Evolutionary conservation across 2,329 filamentous ascomycete species (phyloP), one percentile per base, ranked within the genome.

Genomic region (Fusarium sp.): DNA sequence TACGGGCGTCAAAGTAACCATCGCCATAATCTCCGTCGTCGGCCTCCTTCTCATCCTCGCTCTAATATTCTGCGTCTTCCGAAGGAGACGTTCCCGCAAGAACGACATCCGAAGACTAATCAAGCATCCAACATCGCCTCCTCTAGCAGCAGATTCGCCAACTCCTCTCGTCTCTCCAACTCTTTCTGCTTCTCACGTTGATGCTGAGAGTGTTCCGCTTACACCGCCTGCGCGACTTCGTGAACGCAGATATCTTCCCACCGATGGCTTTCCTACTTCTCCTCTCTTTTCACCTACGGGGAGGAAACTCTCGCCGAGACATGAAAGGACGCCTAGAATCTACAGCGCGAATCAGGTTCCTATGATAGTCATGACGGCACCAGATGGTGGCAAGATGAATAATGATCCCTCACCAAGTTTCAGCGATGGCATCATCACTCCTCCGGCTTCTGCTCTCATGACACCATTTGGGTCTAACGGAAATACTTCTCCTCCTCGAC

Each of bases 151-250:
- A 55, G 76, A 77, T n/a, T 83, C 82, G 3, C 80, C 79, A 0
- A 82, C 83, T 16, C 83, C 82, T 4, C 75, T 86, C 1, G 81
- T 83, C 45, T 81, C 83, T 1, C 79, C 83, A 0, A 74, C 78
- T 1, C 61, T 74, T 10, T 80, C 50, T 20, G 14, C 30, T 11
- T 22, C 80, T 0, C 70, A 72, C 24, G 38, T 66, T 4, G 73
- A 68, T 15, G 40, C 60, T 10, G 72, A 75, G 12, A 63, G 64
- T 3, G 56, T 66, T 4, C 79, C 79, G 0, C 70, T 84, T 25
- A 84, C 82, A 1, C 85, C 86, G 2, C 86, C 86, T 1, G 81
- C 82, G 3, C 81, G 84, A 20, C 80, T 88, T 3, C 80, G 82
- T 54, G 84, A 87, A 53, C 81, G 85, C 8, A 82, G 77, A 38